phyloP scores from a whole-genome alignment of 352 stramenopile genomes.

The Phytophthora pinifolia region DNA sequence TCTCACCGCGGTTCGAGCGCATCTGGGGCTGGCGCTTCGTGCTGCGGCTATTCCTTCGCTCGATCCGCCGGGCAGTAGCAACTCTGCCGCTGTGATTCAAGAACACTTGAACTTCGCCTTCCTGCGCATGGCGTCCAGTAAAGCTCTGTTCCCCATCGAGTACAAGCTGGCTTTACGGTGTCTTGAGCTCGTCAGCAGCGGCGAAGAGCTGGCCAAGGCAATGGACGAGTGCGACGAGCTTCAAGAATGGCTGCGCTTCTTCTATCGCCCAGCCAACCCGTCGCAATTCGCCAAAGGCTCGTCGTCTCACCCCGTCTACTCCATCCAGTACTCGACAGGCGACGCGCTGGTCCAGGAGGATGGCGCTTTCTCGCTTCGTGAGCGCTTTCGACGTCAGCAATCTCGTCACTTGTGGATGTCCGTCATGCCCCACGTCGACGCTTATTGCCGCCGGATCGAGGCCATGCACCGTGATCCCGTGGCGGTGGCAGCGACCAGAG shows the following conservation, averaged over 20 bases:
- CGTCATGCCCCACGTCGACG: constrained; percentile 43
- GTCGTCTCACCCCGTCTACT: constrained; percentile 57
- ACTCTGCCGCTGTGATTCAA: constrained; percentile 23
- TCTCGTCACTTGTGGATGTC: constrained; percentile 34
- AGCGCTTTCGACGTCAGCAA: constrained; percentile 34
- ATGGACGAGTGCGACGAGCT: constrained; percentile 37
- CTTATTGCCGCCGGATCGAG: constrained; percentile 48
- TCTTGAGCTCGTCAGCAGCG: constrained; percentile 39
- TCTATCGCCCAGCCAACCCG: constrained; percentile 65
- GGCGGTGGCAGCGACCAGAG: constrained; percentile 33
- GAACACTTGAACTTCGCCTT: constrained; percentile 36
- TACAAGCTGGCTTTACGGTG: constrained; percentile 55
- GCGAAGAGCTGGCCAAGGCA: constrained; percentile 28
- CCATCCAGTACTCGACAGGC: constrained; percentile 44
- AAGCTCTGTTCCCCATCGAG: constrained; percentile 61
- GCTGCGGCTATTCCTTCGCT: constrained; percentile 28
- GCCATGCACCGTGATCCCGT: constrained; percentile 41
- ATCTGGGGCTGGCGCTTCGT: constrained; percentile 41
- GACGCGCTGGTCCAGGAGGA: background rate
- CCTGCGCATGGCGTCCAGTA: constrained; percentile 37
- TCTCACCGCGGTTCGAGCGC: constrained; percentile 36
- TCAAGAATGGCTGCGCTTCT: constrained; percentile 58
- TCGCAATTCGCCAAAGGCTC: constrained; percentile 51
- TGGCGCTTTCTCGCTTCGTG: constrained; percentile 18
- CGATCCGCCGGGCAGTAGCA: constrained; percentile 15